phyloP scores from a whole-genome alignment of 2,329 filamentous ascomycete genomes.

The Alternaria longipes region DNA sequence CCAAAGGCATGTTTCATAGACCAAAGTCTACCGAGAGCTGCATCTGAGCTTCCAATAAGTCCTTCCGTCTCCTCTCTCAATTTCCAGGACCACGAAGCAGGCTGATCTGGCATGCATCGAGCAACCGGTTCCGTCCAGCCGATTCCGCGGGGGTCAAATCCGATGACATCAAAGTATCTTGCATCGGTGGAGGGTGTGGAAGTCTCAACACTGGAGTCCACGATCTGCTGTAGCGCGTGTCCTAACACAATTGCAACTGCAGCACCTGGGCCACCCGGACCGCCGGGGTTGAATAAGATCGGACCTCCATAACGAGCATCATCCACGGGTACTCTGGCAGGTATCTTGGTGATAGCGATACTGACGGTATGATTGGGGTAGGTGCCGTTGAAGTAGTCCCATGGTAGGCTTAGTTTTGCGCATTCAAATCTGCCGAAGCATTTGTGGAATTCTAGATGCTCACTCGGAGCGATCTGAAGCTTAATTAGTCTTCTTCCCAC shows the following conservation, averaged over 20 bases:
- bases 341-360: constrained; percentile 45
- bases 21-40: constrained; percentile 54
- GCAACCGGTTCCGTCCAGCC: constrained; percentile 47
- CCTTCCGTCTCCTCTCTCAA: constrained; percentile 51
- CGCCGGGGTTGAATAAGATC: constrained; percentile 56
- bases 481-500: constrained; percentile 22
- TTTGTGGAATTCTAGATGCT: constrained; percentile 41
- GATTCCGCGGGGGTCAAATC: constrained; percentile 58
- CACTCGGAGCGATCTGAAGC: constrained; percentile 34
- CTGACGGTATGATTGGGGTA: constrained; percentile 39
- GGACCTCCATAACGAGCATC: constrained; percentile 54
- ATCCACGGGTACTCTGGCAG: constrained; percentile 46
- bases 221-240: constrained; percentile 36
- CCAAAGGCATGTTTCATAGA: constrained; percentile 52
- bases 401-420: constrained; percentile 46
- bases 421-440: constrained; percentile 47
- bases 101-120: constrained; percentile 45
- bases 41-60: constrained; percentile 53
- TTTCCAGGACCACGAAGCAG: constrained; percentile 48
- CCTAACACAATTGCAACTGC: constrained; percentile 38
- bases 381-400: constrained; percentile 51
- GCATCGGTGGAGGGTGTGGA: constrained; percentile 24
- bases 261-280: constrained; percentile 55
- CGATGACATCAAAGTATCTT: constrained; percentile 55
- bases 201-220: constrained; percentile 35